These are phyloP conservation scores for Ophiocordyceps camponoti-floridani DNA, from an alignment of 2,329 filamentous ascomycete genomes.

Conservation along the genomic window DNA sequence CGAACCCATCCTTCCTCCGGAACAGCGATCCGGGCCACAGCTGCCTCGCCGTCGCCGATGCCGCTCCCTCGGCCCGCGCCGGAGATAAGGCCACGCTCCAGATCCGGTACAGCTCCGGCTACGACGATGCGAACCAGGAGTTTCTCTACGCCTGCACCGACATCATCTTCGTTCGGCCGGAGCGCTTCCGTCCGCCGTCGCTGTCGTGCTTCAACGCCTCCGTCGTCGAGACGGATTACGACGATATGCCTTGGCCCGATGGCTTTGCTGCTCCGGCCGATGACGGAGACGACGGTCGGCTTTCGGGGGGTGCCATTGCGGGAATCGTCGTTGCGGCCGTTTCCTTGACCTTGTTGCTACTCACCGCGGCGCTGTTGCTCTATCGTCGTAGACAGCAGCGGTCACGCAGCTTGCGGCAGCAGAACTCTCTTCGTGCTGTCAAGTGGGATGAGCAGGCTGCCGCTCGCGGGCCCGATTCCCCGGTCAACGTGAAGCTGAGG, in stretches of 20 bases:
- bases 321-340: slow-evolving; percentile 58
- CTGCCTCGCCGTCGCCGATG: slow-evolving; percentile 20
- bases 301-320: slow-evolving; percentile 55
- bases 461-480: slow-evolving; percentile 2
- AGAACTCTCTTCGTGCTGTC: slow-evolving; percentile 8
- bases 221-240: slow-evolving; percentile 3
- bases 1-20: slow-evolving; percentile 15
- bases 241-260: slow-evolving; percentile 8
- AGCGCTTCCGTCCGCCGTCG: slow-evolving; percentile 11
- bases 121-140: slow-evolving; percentile 13
- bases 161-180: slow-evolving; percentile 21
- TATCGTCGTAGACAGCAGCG: slow-evolving; percentile 14
- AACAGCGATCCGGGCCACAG: slow-evolving; percentile 26
- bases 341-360: slow-evolving; percentile 40
- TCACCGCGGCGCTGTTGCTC: slow-evolving; percentile 41
- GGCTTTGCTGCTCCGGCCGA: slow-evolving; percentile 5
- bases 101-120: slow-evolving; percentile 26
- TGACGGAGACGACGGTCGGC: slow-evolving; percentile 6
- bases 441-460: slow-evolving; percentile 7
- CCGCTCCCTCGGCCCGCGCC: slow-evolving; percentile 14
- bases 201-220: slow-evolving; percentile 27
- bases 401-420: slow-evolving; percentile 6
- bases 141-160: slow-evolving; percentile 30
- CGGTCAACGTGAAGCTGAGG: slow-evolving; percentile 2
- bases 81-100: slow-evolving; percentile 30